Evolutionary conservation across 2,329 filamentous ascomycete species (phyloP).

Genomic region (Paraphaeosphaeria sporulosa): DNA sequence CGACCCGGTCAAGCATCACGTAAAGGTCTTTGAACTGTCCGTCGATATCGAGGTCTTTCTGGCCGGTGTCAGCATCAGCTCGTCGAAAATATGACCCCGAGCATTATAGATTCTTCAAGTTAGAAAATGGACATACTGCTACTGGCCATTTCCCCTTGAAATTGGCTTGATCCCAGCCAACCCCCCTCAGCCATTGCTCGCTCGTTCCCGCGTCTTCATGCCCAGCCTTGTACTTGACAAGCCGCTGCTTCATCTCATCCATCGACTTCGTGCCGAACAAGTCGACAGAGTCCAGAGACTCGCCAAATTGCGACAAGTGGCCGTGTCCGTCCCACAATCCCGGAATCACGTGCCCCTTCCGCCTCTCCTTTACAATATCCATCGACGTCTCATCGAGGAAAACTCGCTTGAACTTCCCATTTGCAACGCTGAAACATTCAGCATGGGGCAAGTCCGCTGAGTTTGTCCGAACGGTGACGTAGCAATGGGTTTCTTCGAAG

Average conservation of each 20-base stretch:
- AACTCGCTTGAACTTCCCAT: slow-evolving; percentile 62
- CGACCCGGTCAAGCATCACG: slow-evolving; percentile 74
- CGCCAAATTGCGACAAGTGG: slow-evolving; percentile 71
- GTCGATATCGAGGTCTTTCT: slow-evolving; percentile 65
- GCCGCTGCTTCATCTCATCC: slow-evolving; percentile 61
- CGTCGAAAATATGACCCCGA: not conserved
- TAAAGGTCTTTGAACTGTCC: slow-evolving; percentile 63
- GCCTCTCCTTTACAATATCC: slow-evolving; percentile 40
- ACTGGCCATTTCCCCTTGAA: slow-evolving; percentile 70
- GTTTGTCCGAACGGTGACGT: slow-evolving; percentile 56
- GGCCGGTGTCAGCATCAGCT: slow-evolving; percentile 6
- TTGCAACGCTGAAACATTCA: slow-evolving; percentile 64
- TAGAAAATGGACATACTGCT: slow-evolving; percentile 57
- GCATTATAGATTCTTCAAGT: not conserved
- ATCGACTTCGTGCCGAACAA: slow-evolving; percentile 67
- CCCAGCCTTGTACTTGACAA: slow-evolving; percentile 60
- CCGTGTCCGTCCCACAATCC: slow-evolving; percentile 77
- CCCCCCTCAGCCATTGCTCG: slow-evolving; percentile 69
- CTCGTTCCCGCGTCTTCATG: slow-evolving; percentile 62
- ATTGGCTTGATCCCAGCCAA: slow-evolving; percentile 75
- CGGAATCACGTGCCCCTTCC: slow-evolving; percentile 66
- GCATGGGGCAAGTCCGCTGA: slow-evolving; percentile 44
- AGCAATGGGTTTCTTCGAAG: slow-evolving; percentile 51
- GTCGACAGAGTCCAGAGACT: slow-evolving; percentile 71
- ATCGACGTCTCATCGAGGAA: slow-evolving; percentile 47